A percentile compares a stretch with the other conserved stretches of the same genome.
phyloP scores from a whole-genome alignment of 2,329 filamentous ascomycete species.

The Cladobotryum mycophilum region DNA sequence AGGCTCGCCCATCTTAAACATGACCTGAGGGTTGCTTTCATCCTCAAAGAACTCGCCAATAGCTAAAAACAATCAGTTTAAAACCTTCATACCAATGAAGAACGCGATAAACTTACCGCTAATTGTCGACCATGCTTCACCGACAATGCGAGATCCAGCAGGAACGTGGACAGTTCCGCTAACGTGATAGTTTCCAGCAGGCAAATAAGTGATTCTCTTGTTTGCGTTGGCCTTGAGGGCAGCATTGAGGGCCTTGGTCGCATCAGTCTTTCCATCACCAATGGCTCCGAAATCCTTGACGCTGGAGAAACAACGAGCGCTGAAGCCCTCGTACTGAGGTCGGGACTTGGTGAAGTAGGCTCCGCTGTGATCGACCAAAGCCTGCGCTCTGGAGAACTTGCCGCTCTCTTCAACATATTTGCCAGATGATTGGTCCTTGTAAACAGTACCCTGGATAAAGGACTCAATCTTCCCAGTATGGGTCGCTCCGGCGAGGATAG shows the following conservation, averaged over 20 bases:
- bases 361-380: constrained; percentile 10
- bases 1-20: constrained; percentile 57
- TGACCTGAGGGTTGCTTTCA: constrained; percentile 11
- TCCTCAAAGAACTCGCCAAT: constrained; percentile 8
- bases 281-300: constrained; percentile 64
- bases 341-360: constrained; percentile 12
- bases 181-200: constrained; percentile 30
- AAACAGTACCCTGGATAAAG: constrained; percentile 11
- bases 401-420: constrained; percentile 10
- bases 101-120: constrained; percentile 4
- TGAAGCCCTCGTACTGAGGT: constrained; percentile 11
- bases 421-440: constrained; percentile 6
- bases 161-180: constrained; percentile 19
- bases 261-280: constrained; percentile 62
- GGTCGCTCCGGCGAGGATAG: constrained; percentile 4
- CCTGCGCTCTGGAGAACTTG: constrained; percentile 5
- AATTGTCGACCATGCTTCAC: constrained; percentile 12
- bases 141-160: constrained; percentile 10
- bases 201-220: constrained; percentile 10
- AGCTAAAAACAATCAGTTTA: no score
- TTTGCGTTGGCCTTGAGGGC: constrained; percentile 46
- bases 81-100: no score
- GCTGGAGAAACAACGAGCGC: constrained; percentile 33
- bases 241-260: constrained; percentile 74
- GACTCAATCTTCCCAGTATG: constrained; percentile 6